Base-by-base conservation (phyloP, 768 basidiomycete genomes). In the Leccinum rimulosum region DNA sequence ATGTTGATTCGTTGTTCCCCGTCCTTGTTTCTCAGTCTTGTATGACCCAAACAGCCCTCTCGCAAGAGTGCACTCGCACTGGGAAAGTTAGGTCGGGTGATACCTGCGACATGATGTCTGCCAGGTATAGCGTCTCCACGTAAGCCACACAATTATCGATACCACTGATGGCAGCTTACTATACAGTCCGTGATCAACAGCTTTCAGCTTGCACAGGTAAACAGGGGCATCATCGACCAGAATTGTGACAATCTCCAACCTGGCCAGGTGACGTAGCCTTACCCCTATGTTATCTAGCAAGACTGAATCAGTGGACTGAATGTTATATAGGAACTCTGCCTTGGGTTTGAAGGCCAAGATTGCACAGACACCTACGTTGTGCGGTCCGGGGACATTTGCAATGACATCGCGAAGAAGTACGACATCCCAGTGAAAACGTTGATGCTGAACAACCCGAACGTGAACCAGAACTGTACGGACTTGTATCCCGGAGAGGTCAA, bases 71-170 rank as follows among this genome's bases (percentile, higher is more conserved):
- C 69, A 75, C 79, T 22, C 84, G 89, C 64, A 77, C 67, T 19
- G 85, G 85, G 68, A 86, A 81, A 53, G 79, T 91, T 9, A 3
- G 4, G 17, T 54, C 67, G 7, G 83, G 83, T 35, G 85, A 90
- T 66, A 82, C 79, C 58, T 91, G 89, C 70, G 17, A 90, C 72
- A 66, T 59, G 56, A 89, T 91, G 70, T 89, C 84, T 64, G 80
- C 81, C 35, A 68, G 77, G n/a, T 65, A 86, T 66, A 80, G 83
- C 55, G 83, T 80, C 61, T 87, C 87, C 43, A 85, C 85, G 86
- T 88, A 62, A 54, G 84, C 74, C n/a, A n/a, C 3, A 8, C 8
- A 7, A 8, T 50, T 10, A 11, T 36, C 31, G 11, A 11, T 14
- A 49, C 40, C 14, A 2, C 10, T 31, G 3, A 28, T 28, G 30